Conservation (phyloP, 192 early-diverging fungal species). For the Haplosporangium gracile region DNA sequence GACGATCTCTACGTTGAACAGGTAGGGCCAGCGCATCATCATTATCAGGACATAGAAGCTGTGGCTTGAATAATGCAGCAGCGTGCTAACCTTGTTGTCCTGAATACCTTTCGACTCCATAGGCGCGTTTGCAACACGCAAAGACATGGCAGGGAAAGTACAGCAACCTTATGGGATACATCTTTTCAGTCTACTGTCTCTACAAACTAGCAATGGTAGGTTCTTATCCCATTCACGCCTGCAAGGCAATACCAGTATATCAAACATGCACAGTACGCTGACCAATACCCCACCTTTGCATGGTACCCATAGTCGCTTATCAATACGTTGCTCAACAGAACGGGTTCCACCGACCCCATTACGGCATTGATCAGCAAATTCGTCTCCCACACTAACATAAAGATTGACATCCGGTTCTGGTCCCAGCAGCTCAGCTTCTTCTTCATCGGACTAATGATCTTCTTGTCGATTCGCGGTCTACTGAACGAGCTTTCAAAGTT, state of each 20-base stretch:
- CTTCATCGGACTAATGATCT: constrained; percentile 91
- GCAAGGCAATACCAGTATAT: not conserved
- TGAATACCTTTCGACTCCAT: not conserved
- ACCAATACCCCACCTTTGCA: not conserved
- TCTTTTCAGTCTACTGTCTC: constrained; percentile 92
- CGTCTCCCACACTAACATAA: constrained; percentile 72
- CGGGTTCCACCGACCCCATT: constrained; percentile 85
- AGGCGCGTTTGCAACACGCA: constrained; percentile 69
- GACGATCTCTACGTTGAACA: constrained; percentile 86
- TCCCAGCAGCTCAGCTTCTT: constrained; percentile 94
- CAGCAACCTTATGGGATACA: constrained; percentile 85
- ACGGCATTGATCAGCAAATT: constrained; percentile 82
- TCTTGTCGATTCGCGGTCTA: constrained; percentile 90
- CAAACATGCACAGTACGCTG: not conserved
- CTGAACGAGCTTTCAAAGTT: constrained; percentile 78
- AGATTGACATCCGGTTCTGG: constrained; percentile 85
- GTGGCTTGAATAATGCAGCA: too few relatives aligned
- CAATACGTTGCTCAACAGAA: constrained; percentile 82
- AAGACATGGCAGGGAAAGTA: constrained; percentile 84
- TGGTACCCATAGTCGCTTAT: constrained; percentile 68
- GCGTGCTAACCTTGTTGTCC: not conserved
- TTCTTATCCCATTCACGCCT: too few relatives aligned
- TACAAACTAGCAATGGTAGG: constrained; percentile 86
- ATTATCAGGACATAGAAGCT: not conserved
- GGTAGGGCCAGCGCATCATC: constrained; percentile 39